A percentile compares a stretch with the other conserved stretches of the same genome.
Conservation (phyloP, 2,329 filamentous ascomycete species). For the Pseudogymnoascus sp. region DNA sequence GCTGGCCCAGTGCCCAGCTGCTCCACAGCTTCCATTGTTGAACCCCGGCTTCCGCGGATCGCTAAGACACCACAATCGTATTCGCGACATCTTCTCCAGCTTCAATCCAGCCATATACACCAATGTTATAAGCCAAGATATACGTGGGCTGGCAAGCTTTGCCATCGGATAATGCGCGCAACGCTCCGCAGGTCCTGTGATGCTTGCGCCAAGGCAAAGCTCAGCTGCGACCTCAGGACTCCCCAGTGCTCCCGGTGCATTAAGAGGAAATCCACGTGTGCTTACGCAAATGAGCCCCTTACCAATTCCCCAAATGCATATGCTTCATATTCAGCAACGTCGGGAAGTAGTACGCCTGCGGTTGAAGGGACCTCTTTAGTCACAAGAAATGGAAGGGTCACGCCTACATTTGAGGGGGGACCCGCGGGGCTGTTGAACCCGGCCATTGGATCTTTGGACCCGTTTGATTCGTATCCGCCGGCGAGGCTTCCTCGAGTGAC, state of each 20-base stretch:
- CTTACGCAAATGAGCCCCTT: slow-evolving; percentile 48
- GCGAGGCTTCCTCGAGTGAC: slow-evolving; percentile 44
- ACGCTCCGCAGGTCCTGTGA: slow-evolving; percentile 52
- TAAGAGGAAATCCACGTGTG: slow-evolving; percentile 40
- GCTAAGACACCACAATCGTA: background rate
- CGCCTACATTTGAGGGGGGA: background rate
- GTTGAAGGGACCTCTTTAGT: background rate
- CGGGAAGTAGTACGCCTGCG: slow-evolving; percentile 11
- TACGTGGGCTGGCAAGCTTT: background rate
- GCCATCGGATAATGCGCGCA: slow-evolving; percentile 38
- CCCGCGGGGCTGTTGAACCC: slow-evolving; percentile 16
- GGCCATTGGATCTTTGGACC: slow-evolving; percentile 39
- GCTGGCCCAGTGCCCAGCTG: background rate
- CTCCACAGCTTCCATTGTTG: background rate
- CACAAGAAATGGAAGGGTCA: background rate
- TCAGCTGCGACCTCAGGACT: slow-evolving; percentile 47
- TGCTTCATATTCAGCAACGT: background rate
- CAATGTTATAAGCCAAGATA: background rate
- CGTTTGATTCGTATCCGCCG: slow-evolving; percentile 49
- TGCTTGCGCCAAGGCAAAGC: slow-evolving; percentile 49
- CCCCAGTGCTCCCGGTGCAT: slow-evolving; percentile 49
- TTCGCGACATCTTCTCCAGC: background rate
- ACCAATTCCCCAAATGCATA: slow-evolving; percentile 19
- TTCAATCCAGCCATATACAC: background rate
- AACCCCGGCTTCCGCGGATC: background rate